These are phyloP conservation scores for Rubia yunnanensis DNA, from an alignment of 257 asterid genomes.

Conservation along the genomic window DNA sequence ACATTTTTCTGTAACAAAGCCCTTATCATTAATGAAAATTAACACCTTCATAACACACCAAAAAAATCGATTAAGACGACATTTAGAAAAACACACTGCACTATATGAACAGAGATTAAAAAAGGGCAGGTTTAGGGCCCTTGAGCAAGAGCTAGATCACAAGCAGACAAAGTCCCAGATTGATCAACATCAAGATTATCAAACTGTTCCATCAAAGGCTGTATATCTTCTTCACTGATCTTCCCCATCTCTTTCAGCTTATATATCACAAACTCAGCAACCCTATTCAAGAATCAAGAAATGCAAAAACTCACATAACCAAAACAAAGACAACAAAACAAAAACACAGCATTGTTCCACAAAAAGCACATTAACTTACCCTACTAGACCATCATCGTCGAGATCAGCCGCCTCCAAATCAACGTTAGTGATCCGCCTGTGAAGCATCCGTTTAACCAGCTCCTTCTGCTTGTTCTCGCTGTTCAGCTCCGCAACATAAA, in stretches of 20 bases:
- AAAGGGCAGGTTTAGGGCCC: conserved; percentile 15
- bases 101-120: background rate
- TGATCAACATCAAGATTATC: conserved; percentile 78
- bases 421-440: conserved; percentile 51
- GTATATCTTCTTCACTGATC: conserved; percentile 60
- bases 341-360: background rate
- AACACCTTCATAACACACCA: no score
- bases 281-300: conserved; percentile 24
- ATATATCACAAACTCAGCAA: conserved; percentile 65
- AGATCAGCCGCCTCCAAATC: conserved; percentile 91
- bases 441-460: conserved; percentile 46
- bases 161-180: conserved; percentile 66
- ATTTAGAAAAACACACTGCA: no score
- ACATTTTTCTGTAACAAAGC: no score
- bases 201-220: conserved; percentile 52
- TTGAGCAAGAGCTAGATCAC: conserved; percentile 61
- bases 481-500: conserved; percentile 64
- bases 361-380: conserved; percentile 34
- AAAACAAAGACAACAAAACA: background rate
- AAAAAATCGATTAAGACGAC: background rate
- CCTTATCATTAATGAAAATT: no score
- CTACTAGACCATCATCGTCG: conserved; percentile 58
- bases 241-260: conserved; percentile 98
- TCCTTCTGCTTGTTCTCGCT: conserved; percentile 59
- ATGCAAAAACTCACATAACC: conserved; percentile 4